These are phyloP conservation scores for Macrocystidia cucumis DNA, from an alignment of 1,284 basidiomycete species.

Conservation along the genomic window DNA sequence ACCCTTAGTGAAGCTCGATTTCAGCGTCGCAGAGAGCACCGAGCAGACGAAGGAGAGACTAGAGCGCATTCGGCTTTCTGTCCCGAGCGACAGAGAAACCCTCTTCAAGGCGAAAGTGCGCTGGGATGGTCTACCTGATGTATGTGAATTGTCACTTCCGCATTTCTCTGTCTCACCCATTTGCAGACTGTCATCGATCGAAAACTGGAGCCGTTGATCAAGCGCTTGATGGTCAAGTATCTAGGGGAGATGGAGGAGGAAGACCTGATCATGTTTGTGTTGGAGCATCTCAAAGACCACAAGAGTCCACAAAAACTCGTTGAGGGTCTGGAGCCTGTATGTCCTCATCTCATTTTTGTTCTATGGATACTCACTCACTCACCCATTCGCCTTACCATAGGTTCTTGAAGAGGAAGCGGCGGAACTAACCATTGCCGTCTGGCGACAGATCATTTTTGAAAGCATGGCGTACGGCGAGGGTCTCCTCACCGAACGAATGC, in stretches of 20 bases:
- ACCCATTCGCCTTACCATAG: too few relatives aligned
- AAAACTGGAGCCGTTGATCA: slow-evolving; percentile 76
- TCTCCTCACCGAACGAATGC: slow-evolving; percentile 68
- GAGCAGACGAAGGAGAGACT: slow-evolving; percentile 74
- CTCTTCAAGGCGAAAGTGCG: slow-evolving; percentile 76
- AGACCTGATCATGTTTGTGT: slow-evolving; percentile 83
- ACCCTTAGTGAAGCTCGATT: slow-evolving; percentile 81
- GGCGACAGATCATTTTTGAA: slow-evolving; percentile 88
- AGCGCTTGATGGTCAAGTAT: slow-evolving; percentile 73
- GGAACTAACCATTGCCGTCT: slow-evolving; percentile 67
- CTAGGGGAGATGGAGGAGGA: slow-evolving; percentile 85
- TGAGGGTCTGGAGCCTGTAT: slow-evolving; percentile 81
- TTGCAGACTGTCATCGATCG: slow-evolving; percentile 67
- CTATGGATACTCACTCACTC: slow-evolving; percentile 2
- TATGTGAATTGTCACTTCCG: slow-evolving; percentile 29
- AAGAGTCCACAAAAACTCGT: slow-evolving; percentile 76
- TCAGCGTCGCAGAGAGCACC: slow-evolving; percentile 66
- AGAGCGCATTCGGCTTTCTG: slow-evolving; percentile 63
- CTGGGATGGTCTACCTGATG: slow-evolving; percentile 83
- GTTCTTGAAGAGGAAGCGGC: slow-evolving; percentile 84
- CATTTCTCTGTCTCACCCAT: slow-evolving; percentile 2
- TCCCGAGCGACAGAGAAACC: slow-evolving; percentile 65
- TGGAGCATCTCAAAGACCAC: slow-evolving; percentile 83
- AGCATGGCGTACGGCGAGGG: slow-evolving; percentile 84
- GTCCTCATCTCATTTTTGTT: slow-evolving; percentile 22